Evolutionary conservation across 1,284 basidiomycete genomes (phyloP).

Genomic region (Pascua guehoae): DNA sequence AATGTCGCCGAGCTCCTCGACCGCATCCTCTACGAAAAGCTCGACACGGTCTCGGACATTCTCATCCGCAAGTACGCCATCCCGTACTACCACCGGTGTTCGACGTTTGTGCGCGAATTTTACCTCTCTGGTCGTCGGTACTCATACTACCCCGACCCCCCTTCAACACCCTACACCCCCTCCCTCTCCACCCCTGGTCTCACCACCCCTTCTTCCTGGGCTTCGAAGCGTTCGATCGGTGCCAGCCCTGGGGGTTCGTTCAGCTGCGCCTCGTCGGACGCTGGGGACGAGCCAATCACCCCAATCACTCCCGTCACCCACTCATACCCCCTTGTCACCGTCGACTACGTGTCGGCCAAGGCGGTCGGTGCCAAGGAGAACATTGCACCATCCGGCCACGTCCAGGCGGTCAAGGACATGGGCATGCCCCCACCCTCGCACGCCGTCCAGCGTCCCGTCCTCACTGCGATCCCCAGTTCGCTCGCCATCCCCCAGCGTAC

Average conservation of each 20-base stretch:
- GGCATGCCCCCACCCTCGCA: constrained; percentile 14
- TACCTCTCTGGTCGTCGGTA: constrained; percentile 60
- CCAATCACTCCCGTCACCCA: constrained; percentile 45
- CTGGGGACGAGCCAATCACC: constrained; percentile 47
- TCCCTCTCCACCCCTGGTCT: constrained; percentile 39
- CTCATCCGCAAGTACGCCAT: constrained; percentile 97
- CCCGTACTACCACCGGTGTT: constrained; percentile 88
- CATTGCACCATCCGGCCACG: constrained; percentile 29
- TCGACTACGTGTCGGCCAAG: constrained; percentile 31
- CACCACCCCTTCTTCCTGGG: constrained; percentile 39
- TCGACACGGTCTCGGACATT: constrained; percentile 86
- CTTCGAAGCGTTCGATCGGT: constrained; percentile 15
- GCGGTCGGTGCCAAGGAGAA: constrained; percentile 26
- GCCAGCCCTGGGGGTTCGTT: constrained; percentile 37
- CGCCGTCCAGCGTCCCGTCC: constrained; percentile 20
- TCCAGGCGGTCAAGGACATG: constrained; percentile 13
- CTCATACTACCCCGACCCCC: constrained; percentile 38
- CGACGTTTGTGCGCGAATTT: constrained; percentile 84
- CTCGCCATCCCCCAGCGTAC: constrained; percentile 22
- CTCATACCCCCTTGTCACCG: constrained; percentile 28
- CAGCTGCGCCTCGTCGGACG: constrained; percentile 46
- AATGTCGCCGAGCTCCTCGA: constrained; percentile 73
- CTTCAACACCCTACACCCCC: constrained; percentile 35
- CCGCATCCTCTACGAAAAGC: constrained; percentile 72
- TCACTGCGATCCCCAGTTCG: constrained; percentile 27